phyloP scores from a whole-genome alignment of 495 filamentous ascomycete species.

The Cercophora sp. region DNA sequence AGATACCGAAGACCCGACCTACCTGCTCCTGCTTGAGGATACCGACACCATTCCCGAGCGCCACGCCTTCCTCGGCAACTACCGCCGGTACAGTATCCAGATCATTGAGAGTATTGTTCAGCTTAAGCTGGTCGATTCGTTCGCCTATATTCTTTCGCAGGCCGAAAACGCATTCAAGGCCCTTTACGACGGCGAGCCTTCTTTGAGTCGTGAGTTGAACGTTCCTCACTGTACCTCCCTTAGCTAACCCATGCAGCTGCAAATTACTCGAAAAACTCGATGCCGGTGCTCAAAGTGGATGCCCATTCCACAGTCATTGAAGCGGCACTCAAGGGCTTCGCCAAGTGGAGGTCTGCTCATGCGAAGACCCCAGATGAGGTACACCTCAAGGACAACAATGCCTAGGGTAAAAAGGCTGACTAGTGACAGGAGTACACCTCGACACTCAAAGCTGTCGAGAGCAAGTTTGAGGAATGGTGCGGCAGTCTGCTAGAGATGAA shows the following conservation, averaged over 20 bases:
- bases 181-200: slow-evolving; percentile 65
- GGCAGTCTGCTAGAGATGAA: slow-evolving; percentile 65
- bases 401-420: slow-evolving; percentile 5
- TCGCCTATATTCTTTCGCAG: slow-evolving; percentile 75
- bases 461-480: slow-evolving; percentile 76
- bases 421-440: slow-evolving; percentile 53
- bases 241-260: slow-evolving; percentile 49
- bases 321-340: slow-evolving; percentile 84
- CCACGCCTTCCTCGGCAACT: slow-evolving; percentile 97
- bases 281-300: slow-evolving; percentile 74
- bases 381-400: slow-evolving; percentile 21
- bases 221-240: neutral
- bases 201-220: slow-evolving; percentile 60
- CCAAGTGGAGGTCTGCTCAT: slow-evolving; percentile 64
- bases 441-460: slow-evolving; percentile 57
- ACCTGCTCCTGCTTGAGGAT: slow-evolving; percentile 82
- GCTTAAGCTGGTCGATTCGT: slow-evolving; percentile 74
- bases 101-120: slow-evolving; percentile 81
- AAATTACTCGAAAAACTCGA: slow-evolving; percentile 75
- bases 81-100: slow-evolving; percentile 79
- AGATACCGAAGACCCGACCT: slow-evolving; percentile 72
- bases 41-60: slow-evolving; percentile 92
- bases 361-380: slow-evolving; percentile 54
- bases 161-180: slow-evolving; percentile 69
- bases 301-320: slow-evolving; percentile 87